These are phyloP conservation scores for Pestalotiopsis sp. DNA, from an alignment of 2,329 filamentous ascomycete genomes.

Conservation along the genomic window DNA sequence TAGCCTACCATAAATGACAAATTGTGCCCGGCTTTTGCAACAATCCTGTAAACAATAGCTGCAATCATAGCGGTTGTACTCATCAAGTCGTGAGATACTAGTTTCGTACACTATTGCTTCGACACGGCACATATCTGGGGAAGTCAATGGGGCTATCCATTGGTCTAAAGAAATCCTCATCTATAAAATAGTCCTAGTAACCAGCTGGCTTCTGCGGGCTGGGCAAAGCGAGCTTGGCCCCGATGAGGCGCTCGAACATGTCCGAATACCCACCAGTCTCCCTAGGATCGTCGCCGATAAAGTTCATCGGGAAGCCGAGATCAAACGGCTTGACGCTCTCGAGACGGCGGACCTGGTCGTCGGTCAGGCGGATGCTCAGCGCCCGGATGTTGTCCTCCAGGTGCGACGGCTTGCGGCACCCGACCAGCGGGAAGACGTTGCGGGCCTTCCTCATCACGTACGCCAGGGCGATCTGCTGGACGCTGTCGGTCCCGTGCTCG, in stretches of 20 bases:
- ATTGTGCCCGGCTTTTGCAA: not conserved
- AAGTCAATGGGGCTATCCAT: not conserved
- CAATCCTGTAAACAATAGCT: not conserved
- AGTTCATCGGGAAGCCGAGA: slow-evolving; percentile 2
- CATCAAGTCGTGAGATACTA: not conserved
- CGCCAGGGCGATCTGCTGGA: slow-evolving; percentile 2
- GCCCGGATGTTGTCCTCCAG: slow-evolving; percentile 70
- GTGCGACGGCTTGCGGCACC: not conserved
- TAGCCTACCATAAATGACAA: not conserved
- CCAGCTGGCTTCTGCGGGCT: not conserved
- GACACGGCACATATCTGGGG: not conserved
- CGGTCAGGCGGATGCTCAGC: slow-evolving; percentile 55
- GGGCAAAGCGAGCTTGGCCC: not conserved
- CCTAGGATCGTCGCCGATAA: not conserved
- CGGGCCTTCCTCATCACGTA: slow-evolving; percentile 3
- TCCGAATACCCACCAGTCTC: not conserved
- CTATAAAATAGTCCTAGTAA: not conserved
- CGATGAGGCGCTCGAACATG: not conserved
- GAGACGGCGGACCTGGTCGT: not conserved
- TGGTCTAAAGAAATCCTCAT: not conserved
- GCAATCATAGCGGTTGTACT: no score
- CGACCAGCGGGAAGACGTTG: slow-evolving; percentile 40
- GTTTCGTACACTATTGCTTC: not conserved
- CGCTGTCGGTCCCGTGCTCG: not conserved
- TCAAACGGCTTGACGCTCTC: not conserved